These are phyloP conservation scores for Dipodascus albidus DNA, from an alignment of 805 yeast species.

Conservation along the genomic window DNA sequence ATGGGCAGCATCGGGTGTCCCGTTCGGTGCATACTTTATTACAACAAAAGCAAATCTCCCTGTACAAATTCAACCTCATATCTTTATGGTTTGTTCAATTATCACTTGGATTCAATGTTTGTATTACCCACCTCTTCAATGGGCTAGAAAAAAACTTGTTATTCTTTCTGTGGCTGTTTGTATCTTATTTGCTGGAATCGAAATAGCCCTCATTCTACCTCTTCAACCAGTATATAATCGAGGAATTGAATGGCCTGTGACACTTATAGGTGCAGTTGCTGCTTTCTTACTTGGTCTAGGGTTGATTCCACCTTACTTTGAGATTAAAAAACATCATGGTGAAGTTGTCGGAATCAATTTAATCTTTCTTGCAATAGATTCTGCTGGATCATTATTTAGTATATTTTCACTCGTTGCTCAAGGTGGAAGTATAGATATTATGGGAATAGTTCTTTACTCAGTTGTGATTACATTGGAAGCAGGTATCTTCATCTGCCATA, in stretches of 20 bases:
- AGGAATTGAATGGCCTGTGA: conserved; percentile 60
- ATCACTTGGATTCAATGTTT: conserved; percentile 59
- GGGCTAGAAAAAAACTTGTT: conserved; percentile 22
- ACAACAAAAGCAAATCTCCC: conserved; percentile 63
- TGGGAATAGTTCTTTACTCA: conserved; percentile 69
- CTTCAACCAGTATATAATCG: conserved; percentile 42
- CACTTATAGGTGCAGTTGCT: conserved; percentile 73
- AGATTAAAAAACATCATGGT: conserved; percentile 67
- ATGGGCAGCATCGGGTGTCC: conserved; percentile 74
- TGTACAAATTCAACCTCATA: conserved; percentile 75
- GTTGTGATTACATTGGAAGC: conserved; percentile 64
- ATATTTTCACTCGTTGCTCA: conserved; percentile 46
- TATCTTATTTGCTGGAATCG: conserved; percentile 44
- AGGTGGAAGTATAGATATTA: conserved; percentile 51
- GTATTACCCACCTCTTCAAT: conserved; percentile 57
- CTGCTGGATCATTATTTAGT: conserved; percentile 73
- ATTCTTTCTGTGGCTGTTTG: conserved; percentile 28
- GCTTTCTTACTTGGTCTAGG: conserved; percentile 67
- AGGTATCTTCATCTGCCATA: conserved; percentile 64
- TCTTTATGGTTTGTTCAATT: conserved; percentile 60
- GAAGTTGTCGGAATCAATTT: conserved; percentile 85
- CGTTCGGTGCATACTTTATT: conserved; percentile 77
- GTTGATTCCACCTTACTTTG: conserved; percentile 80
- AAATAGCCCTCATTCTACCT: conserved; percentile 62
- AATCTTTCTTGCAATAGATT: conserved; percentile 61